Percentiles rank a stretch among this genome's conserved stretches.
These are phyloP conservation scores for Chytridium lagenaria DNA, from an alignment of 371 early-diverging fungal species.

Conservation along the genomic window DNA sequence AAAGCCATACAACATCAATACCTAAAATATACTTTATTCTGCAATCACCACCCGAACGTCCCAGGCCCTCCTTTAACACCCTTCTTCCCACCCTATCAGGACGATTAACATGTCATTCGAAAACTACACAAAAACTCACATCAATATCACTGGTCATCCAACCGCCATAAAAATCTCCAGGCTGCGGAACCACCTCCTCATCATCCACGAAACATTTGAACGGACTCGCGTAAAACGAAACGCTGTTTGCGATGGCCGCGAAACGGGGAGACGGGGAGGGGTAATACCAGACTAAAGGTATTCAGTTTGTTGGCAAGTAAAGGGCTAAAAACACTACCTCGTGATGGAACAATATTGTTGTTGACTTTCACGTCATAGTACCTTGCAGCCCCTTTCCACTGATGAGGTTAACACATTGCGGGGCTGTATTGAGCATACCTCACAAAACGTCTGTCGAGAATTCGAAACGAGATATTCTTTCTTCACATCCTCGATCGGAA, in stretches of 20 bases:
- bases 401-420: neutral
- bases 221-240: slow-evolving; percentile 32
- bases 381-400: slow-evolving; percentile 22
- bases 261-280: neutral
- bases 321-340: neutral
- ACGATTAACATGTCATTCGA: neutral
- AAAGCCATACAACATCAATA: too few species aligned
- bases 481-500: slow-evolving; percentile 20
- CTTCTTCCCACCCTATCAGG: slow-evolving; percentile 10
- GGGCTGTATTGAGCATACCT: neutral
- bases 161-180: slow-evolving; percentile 36
- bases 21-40: neutral
- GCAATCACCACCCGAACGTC: slow-evolving; percentile 8
- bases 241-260: slow-evolving; percentile 15
- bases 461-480: slow-evolving; percentile 6
- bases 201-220: slow-evolving; percentile 32
- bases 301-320: neutral
- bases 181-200: slow-evolving; percentile 26
- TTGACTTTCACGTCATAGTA: slow-evolving; percentile 27
- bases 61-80: slow-evolving; percentile 33
- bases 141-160: slow-evolving; percentile 34
- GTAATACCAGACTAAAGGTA: slow-evolving; percentile 24
- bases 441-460: slow-evolving; percentile 15
- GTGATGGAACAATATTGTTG: neutral
- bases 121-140: neutral